Evolutionary conservation across 106 monocot genomes (phyloP).

Genomic region (Allium fistulosum): DNA sequence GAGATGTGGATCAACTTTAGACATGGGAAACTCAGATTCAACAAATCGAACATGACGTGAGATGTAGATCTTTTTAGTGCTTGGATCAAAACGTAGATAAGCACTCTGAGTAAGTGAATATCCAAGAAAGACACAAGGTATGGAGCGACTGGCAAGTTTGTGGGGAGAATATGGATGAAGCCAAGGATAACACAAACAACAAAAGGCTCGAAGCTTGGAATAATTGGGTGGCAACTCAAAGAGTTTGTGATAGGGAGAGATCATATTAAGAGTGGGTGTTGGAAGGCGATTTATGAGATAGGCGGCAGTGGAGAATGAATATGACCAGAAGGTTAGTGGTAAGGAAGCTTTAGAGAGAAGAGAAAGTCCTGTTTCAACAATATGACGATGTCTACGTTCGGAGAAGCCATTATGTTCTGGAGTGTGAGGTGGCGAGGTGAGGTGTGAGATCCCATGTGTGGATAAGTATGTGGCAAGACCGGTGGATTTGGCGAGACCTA

Average conservation of each 20-base stretch:
- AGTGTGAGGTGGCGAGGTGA: slow-evolving; percentile 4
- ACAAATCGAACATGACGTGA: slow-evolving; percentile 5
- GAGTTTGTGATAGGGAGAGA: background rate
- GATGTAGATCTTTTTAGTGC: background rate
- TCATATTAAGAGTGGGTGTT: background rate
- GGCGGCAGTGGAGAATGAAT: background rate
- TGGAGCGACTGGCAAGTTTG: background rate
- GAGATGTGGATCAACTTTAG: background rate
- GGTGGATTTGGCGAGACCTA: too few relatives aligned
- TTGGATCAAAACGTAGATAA: background rate
- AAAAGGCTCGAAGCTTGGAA: background rate
- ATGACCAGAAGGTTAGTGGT: background rate
- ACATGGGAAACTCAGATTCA: background rate
- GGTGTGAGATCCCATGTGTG: background rate
- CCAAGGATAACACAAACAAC: slow-evolving; percentile 7
- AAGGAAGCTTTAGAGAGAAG: background rate
- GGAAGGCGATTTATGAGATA: slow-evolving; percentile 7
- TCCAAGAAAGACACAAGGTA: slow-evolving; percentile 3
- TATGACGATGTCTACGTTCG: background rate
- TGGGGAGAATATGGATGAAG: background rate
- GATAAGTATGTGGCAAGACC: background rate
- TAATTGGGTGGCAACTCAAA: background rate
- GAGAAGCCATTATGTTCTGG: slow-evolving; percentile 5
- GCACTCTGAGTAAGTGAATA: slow-evolving; percentile 9
- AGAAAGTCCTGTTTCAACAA: slow-evolving; percentile 2